Conservation (phyloP, 1,284 basidiomycete species). For the Rhodotorula sp. region DNA sequence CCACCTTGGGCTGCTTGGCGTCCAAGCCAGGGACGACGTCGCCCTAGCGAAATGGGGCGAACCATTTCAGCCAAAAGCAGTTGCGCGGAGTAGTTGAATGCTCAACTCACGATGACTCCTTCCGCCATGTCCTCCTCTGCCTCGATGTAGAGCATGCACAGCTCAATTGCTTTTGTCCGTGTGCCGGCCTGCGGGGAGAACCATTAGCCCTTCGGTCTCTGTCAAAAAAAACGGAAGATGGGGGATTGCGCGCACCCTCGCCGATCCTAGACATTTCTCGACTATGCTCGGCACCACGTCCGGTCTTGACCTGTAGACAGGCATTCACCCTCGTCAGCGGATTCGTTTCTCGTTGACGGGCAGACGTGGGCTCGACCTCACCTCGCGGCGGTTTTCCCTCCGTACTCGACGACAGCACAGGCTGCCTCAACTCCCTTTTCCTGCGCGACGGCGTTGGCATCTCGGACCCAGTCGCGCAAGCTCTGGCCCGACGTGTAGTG, state of each 20-base stretch:
- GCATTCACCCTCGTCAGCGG: too few relatives aligned
- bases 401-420: constrained; percentile 79
- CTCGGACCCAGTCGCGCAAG: constrained; percentile 85
- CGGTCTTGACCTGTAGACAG: constrained; percentile 54
- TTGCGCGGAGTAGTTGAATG: neutral
- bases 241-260: constrained; percentile 47
- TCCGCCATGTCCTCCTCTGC: constrained; percentile 80
- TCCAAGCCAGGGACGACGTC: constrained; percentile 80
- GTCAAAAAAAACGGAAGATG: neutral
- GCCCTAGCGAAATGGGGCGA: constrained; percentile 54
- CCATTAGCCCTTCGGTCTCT: neutral
- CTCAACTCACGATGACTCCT: constrained; percentile 74
- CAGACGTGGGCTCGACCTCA: constrained; percentile 31
- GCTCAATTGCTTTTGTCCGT: constrained; percentile 82
- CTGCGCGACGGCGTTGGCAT: constrained; percentile 95
- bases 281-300: constrained; percentile 83
- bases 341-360: too few relatives aligned
- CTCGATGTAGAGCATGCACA: constrained; percentile 86
- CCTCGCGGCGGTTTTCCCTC: constrained; percentile 78
- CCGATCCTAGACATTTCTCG: constrained; percentile 92
- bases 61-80: neutral
- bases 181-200: constrained; percentile 67
- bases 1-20: constrained; percentile 93
- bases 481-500: constrained; percentile 70
- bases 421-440: constrained; percentile 92